Conservation (phyloP, 2,329 filamentous ascomycete genomes). For the Trichoderma sp. region DNA sequence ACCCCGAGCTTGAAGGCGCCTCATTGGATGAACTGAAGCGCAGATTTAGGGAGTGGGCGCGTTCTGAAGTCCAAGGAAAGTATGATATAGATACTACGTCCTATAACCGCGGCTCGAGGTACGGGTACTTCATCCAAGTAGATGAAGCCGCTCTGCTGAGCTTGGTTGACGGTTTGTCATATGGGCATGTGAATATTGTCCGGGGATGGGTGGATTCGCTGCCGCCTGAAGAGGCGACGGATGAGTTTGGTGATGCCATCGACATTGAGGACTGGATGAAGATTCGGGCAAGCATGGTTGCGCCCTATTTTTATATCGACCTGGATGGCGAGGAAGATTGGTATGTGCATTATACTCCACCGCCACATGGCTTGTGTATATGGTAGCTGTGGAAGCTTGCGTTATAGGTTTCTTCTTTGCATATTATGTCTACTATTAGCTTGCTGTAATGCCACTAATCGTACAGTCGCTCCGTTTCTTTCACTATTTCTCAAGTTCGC, state of each 20-base stretch:
- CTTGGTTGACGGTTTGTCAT: accelerated
- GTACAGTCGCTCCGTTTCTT: neutral
- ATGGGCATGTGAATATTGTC: neutral
- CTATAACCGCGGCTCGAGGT: neutral
- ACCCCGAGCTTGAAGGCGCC: neutral
- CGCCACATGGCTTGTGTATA: neutral
- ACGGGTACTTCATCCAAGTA: neutral
- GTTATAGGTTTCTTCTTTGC: no score
- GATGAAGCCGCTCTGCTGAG: neutral
- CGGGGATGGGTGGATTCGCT: neutral
- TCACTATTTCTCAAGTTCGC: neutral
- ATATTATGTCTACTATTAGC: neutral
- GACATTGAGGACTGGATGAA: neutral
- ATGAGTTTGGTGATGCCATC: neutral
- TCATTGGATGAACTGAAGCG: neutral
- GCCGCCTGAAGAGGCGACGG: neutral
- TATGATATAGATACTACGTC: neutral
- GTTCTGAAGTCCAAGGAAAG: neutral
- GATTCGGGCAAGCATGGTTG: neutral
- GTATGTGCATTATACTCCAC: neutral
- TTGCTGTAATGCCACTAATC: neutral
- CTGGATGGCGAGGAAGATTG: neutral
- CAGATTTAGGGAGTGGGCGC: neutral
- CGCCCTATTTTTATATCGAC: neutral
- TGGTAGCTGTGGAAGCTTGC: neutral